A percentile compares a stretch with the other conserved stretches of the same genome.
phyloP scores from a whole-genome alignment of 306 rosid genomes.

The Cajanus cajan region DNA sequence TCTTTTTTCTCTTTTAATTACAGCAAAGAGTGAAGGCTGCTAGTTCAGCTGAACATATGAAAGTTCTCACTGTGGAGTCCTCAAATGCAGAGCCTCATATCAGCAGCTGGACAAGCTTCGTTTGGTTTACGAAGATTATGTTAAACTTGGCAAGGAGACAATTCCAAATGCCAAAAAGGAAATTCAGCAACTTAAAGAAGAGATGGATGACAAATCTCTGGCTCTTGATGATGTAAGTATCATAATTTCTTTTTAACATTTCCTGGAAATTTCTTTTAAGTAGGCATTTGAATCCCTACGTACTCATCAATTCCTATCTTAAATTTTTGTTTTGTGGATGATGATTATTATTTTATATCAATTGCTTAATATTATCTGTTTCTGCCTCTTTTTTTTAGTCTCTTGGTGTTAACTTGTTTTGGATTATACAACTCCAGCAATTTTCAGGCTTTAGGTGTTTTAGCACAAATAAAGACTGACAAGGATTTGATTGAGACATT shows the following conservation, averaged over 20 bases:
- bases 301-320: neutral
- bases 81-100: conserved; percentile 63
- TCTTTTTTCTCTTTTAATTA: conserved; percentile 25
- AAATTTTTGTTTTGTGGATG: neutral
- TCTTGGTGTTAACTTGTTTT: neutral
- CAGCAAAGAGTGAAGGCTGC: conserved; percentile 94
- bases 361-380: neutral
- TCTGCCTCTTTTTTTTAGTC: neutral
- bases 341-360: conserved; percentile 4
- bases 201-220: conserved; percentile 70
- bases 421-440: neutral
- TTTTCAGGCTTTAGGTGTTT: conserved; percentile 70
- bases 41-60: conserved; percentile 78
- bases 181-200: conserved; percentile 57
- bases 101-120: conserved; percentile 95
- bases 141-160: conserved; percentile 71
- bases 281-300: neutral
- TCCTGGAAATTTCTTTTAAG: conserved; percentile 27
- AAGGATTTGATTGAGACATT: conserved; percentile 65
- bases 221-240: conserved; percentile 81
- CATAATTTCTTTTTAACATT: neutral
- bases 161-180: conserved; percentile 79
- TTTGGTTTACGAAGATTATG: conserved; percentile 75
- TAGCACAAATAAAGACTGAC: conserved; percentile 81
- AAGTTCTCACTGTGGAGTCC: conserved; percentile 70